Conservation (phyloP, 768 basidiomycete genomes). For the Suillus americanus region DNA sequence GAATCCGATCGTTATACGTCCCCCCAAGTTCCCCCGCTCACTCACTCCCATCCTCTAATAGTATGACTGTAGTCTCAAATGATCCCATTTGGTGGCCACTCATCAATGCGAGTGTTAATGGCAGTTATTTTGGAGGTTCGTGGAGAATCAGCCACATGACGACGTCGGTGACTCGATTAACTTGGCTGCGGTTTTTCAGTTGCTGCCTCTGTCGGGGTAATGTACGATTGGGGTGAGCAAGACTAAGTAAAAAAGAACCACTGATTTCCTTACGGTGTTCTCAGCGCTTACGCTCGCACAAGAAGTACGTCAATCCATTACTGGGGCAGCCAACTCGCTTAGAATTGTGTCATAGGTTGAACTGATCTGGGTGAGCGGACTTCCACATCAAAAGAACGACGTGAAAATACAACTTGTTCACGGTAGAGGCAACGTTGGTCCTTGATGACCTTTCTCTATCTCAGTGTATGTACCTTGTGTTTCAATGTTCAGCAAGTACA, state of each 20-base stretch:
- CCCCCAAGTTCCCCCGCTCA: neutral
- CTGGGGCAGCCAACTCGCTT: neutral
- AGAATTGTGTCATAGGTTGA: neutral
- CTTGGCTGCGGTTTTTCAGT: neutral
- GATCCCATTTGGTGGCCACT: neutral
- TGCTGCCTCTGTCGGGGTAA: too few species aligned
- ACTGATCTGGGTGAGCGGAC: neutral
- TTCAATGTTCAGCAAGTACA: neutral
- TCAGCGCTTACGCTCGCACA: neutral
- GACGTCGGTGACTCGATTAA: neutral
- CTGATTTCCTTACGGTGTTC: neutral
- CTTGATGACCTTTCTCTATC: neutral
- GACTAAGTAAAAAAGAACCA: neutral
- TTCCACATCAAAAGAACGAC: neutral
- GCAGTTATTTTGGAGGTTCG: neutral
- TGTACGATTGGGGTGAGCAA: neutral
- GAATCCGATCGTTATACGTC: neutral
- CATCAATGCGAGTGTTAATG: neutral
- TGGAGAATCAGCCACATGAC: neutral
- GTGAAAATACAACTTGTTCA: neutral
- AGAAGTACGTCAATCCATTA: neutral
- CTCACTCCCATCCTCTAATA: neutral
- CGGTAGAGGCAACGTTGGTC: neutral
- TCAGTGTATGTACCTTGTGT: neutral
- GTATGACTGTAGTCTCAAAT: neutral